Conservation (phyloP, 2,329 filamentous ascomycete species). For the Erysiphe pisi region DNA sequence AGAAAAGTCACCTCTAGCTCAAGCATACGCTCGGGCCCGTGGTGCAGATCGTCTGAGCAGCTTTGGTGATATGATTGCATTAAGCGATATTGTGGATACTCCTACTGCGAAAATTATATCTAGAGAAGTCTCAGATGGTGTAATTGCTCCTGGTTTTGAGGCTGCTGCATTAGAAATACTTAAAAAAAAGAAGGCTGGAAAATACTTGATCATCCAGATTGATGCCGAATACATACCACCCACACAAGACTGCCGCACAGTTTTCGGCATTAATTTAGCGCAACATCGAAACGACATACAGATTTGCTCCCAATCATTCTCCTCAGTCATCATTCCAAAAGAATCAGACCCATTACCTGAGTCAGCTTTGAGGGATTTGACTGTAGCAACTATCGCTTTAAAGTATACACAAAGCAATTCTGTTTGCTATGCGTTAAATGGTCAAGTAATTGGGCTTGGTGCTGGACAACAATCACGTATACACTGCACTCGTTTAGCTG, state of each 20-base stretch:
- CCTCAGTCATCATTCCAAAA: slow-evolving; percentile 75
- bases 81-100: slow-evolving; percentile 81
- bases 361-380: slow-evolving; percentile 74
- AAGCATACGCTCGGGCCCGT: slow-evolving; percentile 89
- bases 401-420: slow-evolving; percentile 99
- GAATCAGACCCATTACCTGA: slow-evolving; percentile 62
- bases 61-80: slow-evolving; percentile 91
- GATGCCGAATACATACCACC: slow-evolving; percentile 75
- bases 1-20: slow-evolving; percentile 73
- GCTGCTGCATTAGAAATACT: slow-evolving; percentile 79
- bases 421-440: slow-evolving; percentile 91
- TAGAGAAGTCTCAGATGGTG: slow-evolving; percentile 93
- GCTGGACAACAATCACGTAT: slow-evolving; percentile 97
- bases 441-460: slow-evolving; percentile 86
- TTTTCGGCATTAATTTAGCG: slow-evolving; percentile 78
- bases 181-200: slow-evolving; percentile 96
- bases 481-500: slow-evolving; percentile 93
- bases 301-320: slow-evolving; percentile 78
- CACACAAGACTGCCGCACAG: slow-evolving; percentile 64
- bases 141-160: slow-evolving; percentile 81
- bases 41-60: slow-evolving; percentile 98
- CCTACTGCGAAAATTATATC: slow-evolving; percentile 96
- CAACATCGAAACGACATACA: slow-evolving; percentile 89
- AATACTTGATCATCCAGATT: slow-evolving; percentile 93
- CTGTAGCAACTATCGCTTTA: slow-evolving; percentile 88